phyloP scores from a whole-genome alignment of 2,329 filamentous ascomycete species.

The Calonectria multiphialidica region DNA sequence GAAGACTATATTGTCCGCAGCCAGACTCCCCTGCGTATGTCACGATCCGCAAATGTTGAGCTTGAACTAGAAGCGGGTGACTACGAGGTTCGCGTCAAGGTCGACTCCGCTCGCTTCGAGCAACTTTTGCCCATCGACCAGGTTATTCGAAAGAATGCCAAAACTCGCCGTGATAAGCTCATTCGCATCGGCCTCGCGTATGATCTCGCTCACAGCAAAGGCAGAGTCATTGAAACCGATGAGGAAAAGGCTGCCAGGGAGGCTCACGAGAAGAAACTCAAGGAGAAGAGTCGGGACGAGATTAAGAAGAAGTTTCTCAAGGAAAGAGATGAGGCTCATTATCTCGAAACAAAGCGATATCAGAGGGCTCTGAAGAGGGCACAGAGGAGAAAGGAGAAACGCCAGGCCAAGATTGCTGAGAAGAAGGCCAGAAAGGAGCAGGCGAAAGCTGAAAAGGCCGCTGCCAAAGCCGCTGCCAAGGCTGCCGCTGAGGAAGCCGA shows the following conservation, averaged over 20 bases:
- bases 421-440: slow-evolving; percentile 42
- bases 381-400: slow-evolving; percentile 81
- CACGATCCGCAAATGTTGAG: slow-evolving; percentile 81
- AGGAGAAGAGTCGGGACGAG: slow-evolving; percentile 51
- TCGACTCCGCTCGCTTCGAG: slow-evolving; percentile 73
- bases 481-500: not conserved
- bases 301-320: slow-evolving; percentile 56
- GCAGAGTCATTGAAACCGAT: slow-evolving; percentile 60
- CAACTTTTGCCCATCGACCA: slow-evolving; percentile 69
- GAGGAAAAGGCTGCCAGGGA: slow-evolving; percentile 62
- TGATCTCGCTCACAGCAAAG: slow-evolving; percentile 78
- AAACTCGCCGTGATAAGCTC: slow-evolving; percentile 77
- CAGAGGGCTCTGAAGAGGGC: slow-evolving; percentile 45
- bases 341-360: slow-evolving; percentile 52
- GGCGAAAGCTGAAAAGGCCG: slow-evolving; percentile 33
- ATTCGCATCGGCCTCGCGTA: slow-evolving; percentile 77
- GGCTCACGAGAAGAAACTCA: slow-evolving; percentile 58
- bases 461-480: slow-evolving; percentile 18
- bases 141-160: slow-evolving; percentile 74
- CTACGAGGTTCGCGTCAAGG: slow-evolving; percentile 82
- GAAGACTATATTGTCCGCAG: slow-evolving; percentile 69
- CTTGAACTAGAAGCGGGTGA: slow-evolving; percentile 79
- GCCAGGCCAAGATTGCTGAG: slow-evolving; percentile 78
- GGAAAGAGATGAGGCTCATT: slow-evolving; percentile 52
- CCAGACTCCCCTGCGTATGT: slow-evolving; percentile 70